Evolutionary conservation across 352 stramenopile species (phyloP).

Genomic region (Phytophthora lateralis): DNA sequence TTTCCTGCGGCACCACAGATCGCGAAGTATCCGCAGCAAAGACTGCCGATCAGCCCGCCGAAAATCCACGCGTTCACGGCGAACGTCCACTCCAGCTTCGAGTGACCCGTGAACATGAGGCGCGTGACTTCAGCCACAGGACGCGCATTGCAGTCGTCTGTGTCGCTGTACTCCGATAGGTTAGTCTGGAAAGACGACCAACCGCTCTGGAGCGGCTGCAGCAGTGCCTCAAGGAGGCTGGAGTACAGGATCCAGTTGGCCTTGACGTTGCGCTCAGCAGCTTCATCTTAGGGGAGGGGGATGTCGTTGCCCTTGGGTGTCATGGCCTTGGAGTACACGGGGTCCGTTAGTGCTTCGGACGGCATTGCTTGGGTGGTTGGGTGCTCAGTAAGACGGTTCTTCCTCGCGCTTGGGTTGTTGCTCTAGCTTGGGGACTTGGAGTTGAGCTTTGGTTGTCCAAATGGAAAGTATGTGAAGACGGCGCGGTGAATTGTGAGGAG

Average conservation of each 20-base stretch:
- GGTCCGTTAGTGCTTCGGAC: too few relatives aligned
- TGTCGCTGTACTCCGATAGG: slow-evolving; percentile 53
- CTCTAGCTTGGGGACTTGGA: too few relatives aligned
- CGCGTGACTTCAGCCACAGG: slow-evolving; percentile 15
- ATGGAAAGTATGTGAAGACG: too few relatives aligned
- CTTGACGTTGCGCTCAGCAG: slow-evolving; percentile 14
- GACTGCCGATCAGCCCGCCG: slow-evolving; percentile 53
- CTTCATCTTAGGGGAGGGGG: background rate
- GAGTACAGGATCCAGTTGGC: slow-evolving; percentile 28
- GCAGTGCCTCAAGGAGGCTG: slow-evolving; percentile 33
- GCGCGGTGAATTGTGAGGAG: too few relatives aligned
- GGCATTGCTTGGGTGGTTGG: too few relatives aligned
- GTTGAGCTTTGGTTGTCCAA: too few relatives aligned
- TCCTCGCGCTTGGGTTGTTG: too few relatives aligned
- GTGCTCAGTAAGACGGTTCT: too few relatives aligned
- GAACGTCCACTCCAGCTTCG: slow-evolving; percentile 9
- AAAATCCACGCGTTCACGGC: slow-evolving; percentile 54
- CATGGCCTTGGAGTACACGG: too few relatives aligned
- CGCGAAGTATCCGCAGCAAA: slow-evolving; percentile 36
- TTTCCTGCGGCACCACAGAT: slow-evolving; percentile 19
- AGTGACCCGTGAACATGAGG: slow-evolving; percentile 23
- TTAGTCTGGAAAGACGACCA: slow-evolving; percentile 65
- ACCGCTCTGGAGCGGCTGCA: slow-evolving; percentile 57
- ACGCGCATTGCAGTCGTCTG: slow-evolving; percentile 41
- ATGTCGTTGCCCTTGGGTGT: slow-evolving; percentile 9